Evolutionary conservation across 495 filamentous ascomycete species (phyloP).

Genomic region (Aspergillus funiculosus): DNA sequence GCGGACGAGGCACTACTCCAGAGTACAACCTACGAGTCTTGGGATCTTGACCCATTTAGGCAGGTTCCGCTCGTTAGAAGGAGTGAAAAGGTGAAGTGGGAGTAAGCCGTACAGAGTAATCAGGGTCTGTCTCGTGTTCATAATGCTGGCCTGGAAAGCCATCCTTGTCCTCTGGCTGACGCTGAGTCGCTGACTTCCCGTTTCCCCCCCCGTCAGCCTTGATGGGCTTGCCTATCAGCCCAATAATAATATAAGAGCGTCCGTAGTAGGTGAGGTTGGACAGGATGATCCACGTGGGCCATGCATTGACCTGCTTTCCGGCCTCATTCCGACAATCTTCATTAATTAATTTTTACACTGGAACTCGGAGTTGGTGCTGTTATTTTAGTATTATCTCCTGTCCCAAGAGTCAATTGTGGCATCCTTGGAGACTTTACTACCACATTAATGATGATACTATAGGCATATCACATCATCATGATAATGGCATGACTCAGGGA

Average conservation of each 20-base stretch:
- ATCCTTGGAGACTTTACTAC: too few relatives aligned
- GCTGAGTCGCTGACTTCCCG: not conserved
- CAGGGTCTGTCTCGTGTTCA: constrained; percentile 1
- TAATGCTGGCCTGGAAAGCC: not conserved
- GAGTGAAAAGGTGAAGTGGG: too few relatives aligned
- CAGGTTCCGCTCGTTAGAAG: too few relatives aligned
- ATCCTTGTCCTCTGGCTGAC: constrained; percentile 1
- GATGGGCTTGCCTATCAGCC: not conserved
- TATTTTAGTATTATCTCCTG: not conserved
- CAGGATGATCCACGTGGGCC: constrained; percentile 15
- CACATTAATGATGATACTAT: too few relatives aligned
- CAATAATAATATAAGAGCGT: too few relatives aligned
- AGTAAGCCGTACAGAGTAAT: too few relatives aligned
- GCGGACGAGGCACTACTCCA: too few relatives aligned
- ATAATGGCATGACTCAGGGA: too few relatives aligned
- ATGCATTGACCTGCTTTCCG: constrained; percentile 17
- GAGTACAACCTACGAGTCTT: too few relatives aligned
- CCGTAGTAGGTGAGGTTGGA: not conserved
- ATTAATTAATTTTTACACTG: not conserved
- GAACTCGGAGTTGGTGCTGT: not conserved
- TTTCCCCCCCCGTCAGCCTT: not conserved
- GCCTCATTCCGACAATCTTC: not conserved
- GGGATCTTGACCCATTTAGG: too few relatives aligned
- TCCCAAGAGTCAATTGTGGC: too few relatives aligned
- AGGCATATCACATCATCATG: too few relatives aligned